Conservation (phyloP, 2,329 filamentous ascomycete species). For the Colletotrichum echinochloae region DNA sequence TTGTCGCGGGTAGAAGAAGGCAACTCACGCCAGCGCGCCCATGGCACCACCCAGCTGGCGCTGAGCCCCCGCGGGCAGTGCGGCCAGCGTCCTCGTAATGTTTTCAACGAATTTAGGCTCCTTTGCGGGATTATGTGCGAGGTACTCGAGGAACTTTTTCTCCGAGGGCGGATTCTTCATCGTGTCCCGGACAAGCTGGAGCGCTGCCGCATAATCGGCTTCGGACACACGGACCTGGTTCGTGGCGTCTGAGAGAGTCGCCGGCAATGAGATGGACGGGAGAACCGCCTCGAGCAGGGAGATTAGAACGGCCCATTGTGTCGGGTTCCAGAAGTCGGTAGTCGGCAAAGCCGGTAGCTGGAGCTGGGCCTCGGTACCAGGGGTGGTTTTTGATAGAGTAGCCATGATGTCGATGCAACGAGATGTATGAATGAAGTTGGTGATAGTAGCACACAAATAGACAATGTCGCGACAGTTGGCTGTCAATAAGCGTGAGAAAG, state of each 20-base stretch:
- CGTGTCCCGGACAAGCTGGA: slow-evolving; percentile 53
- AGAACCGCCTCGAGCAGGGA: slow-evolving; percentile 70
- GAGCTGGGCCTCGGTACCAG: slow-evolving; percentile 9
- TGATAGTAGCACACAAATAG: background rate
- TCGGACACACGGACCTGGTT: slow-evolving; percentile 61
- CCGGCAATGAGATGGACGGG: slow-evolving; percentile 65
- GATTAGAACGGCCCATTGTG: slow-evolving; percentile 67
- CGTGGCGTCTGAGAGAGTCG: slow-evolving; percentile 52
- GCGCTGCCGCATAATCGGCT: slow-evolving; percentile 60
- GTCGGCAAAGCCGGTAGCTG: slow-evolving; percentile 41
- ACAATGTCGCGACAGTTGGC: background rate
- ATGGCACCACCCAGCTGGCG: slow-evolving; percentile 55
- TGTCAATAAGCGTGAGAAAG: background rate
- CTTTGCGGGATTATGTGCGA: slow-evolving; percentile 63
- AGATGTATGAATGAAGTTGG: background rate
- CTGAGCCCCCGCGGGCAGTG: slow-evolving; percentile 49
- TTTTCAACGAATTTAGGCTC: slow-evolving; percentile 65
- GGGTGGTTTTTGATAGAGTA: slow-evolving; percentile 18
- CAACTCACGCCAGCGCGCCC: slow-evolving; percentile 57
- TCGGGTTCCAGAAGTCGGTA: slow-evolving; percentile 56
- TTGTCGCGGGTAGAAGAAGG: background rate
- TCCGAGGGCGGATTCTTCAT: slow-evolving; percentile 55
- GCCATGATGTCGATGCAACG: slow-evolving; percentile 14
- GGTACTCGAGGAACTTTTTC: slow-evolving; percentile 62
- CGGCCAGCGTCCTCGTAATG: slow-evolving; percentile 57